Base-by-base conservation (phyloP, 257 asterid species). In the Solanum chaucha region DNA sequence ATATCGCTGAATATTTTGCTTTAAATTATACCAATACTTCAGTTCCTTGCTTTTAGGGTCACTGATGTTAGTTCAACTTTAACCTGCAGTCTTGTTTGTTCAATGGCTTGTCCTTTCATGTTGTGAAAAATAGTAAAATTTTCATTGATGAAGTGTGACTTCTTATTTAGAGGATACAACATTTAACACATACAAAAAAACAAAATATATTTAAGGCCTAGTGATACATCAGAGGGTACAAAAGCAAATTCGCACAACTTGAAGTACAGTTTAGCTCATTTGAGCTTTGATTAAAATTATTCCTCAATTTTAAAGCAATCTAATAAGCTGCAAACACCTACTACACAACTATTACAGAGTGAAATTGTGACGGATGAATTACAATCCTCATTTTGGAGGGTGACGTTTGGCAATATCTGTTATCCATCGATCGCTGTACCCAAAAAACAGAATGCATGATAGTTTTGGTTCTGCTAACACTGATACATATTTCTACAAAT, bases 401-500 rank as follows among this genome's bases (percentile, higher is more conserved):
- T 9, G 85, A 48, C 44, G 20, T 48, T 81, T 9, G 85, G 85
- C 68, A 30, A 81, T 81, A 19, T 46, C 28, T 48, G 44, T 81
- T 48, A 87, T n/a, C 85, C 44, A n/a, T 44, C 35, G 6, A 65
- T 58, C 26, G 17, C 87, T 46, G 41, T 55, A 40, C 86, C 85
- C 41, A 64, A 87, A 84, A 72, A 87, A 81, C 36, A 5, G 70
- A 81, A 81, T 48, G 85, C 26, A 51, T 81, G 28, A 86, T 64
- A 36, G 10, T 70, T 84, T 86, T 41, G 44, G 41, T 75, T 87
- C 77, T 87, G 90, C 85, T 80, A 87, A 64, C 82, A 89, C 78
- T 83, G 82, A 84, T 88, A 93, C 90, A 90, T 86, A 88, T 28
- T 85, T 88, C 91, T 90, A 90, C 90, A 87, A 87, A 87, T 78